A percentile compares a stretch with the other conserved stretches of the same genome.
Evolutionary conservation across 805 yeast species (phyloP).

Genomic region (Yamadazyma scolyti): DNA sequence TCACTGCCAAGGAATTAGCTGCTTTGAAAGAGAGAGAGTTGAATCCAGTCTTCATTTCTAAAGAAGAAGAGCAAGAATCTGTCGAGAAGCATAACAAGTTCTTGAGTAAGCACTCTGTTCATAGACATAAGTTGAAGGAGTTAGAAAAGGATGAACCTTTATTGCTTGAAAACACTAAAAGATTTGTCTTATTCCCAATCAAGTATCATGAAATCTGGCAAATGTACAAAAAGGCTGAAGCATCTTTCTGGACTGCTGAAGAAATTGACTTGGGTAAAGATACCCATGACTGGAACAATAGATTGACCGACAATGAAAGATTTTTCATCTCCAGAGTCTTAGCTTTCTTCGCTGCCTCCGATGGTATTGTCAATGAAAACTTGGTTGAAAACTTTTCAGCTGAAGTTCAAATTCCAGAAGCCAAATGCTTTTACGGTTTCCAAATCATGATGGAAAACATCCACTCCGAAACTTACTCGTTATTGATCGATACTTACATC

Average conservation of each 20-base stretch:
- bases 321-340: conserved; percentile 88
- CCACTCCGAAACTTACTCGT: conserved; percentile 95
- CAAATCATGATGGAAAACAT: conserved; percentile 99
- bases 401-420: conserved; percentile 96
- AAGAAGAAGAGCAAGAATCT: conserved; percentile 16
- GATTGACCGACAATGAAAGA: conserved; percentile 86
- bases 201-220: conserved; percentile 98
- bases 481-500: conserved; percentile 90
- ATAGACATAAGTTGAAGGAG: conserved; percentile 70
- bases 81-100: conserved; percentile 49
- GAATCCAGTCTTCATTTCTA: conserved; percentile 6
- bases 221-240: conserved; percentile 98
- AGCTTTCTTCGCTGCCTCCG: conserved; percentile 98
- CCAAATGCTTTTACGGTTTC: conserved; percentile 98
- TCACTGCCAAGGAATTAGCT: conserved; percentile 15
- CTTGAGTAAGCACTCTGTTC: conserved; percentile 58
- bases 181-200: conserved; percentile 94
- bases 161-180: conserved; percentile 74
- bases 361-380: conserved; percentile 97
- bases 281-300: conserved; percentile 85
- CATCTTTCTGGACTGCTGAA: conserved; percentile 99
- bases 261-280: conserved; percentile 96
- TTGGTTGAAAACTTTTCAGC: conserved; percentile 96
- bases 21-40: conserved; percentile 16
- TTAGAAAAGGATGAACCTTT: conserved; percentile 87